Evolutionary conservation across 345 rosid species (phyloP).

Genomic region (Pistacia vera): DNA sequence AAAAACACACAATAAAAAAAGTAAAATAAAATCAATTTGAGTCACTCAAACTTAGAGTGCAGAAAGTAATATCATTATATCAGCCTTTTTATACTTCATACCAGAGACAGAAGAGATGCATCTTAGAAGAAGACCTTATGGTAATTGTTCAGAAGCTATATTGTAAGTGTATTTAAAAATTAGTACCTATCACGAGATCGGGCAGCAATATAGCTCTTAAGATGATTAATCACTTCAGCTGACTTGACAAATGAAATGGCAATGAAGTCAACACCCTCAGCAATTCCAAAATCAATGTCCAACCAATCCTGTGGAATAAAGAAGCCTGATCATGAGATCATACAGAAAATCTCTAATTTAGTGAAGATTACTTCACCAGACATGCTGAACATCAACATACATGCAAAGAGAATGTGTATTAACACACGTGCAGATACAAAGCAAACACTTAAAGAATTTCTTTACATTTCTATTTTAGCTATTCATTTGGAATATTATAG

Average conservation of each 20-base stretch:
- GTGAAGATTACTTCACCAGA: neutral
- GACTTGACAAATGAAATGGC: conserved; percentile 99
- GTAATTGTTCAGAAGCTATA: neutral
- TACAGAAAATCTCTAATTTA: neutral
- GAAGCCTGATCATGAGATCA: conserved; percentile 20
- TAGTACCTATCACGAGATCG: conserved; percentile 74
- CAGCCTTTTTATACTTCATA: neutral
- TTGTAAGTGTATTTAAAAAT: neutral
- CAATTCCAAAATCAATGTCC: conserved; percentile 98
- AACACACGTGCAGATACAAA: neutral
- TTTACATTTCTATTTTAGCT: too few relatives aligned
- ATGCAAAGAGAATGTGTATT: neutral
- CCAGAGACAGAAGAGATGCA: neutral
- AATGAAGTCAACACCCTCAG: conserved; percentile 95
- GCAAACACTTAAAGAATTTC: too few relatives aligned
- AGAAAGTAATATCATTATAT: neutral
- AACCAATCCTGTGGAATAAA: conserved; percentile 83
- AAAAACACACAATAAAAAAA: neutral
- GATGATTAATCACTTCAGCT: conserved; percentile 95
- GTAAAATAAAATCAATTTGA: neutral
- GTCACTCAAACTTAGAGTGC: neutral
- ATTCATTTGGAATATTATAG: too few relatives aligned
- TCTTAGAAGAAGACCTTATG: neutral
- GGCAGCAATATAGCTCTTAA: conserved; percentile 95
- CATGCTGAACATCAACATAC: neutral